Conservation (phyloP, 1,139 yeast species). For the Geotrichum citri-aurantii region DNA sequence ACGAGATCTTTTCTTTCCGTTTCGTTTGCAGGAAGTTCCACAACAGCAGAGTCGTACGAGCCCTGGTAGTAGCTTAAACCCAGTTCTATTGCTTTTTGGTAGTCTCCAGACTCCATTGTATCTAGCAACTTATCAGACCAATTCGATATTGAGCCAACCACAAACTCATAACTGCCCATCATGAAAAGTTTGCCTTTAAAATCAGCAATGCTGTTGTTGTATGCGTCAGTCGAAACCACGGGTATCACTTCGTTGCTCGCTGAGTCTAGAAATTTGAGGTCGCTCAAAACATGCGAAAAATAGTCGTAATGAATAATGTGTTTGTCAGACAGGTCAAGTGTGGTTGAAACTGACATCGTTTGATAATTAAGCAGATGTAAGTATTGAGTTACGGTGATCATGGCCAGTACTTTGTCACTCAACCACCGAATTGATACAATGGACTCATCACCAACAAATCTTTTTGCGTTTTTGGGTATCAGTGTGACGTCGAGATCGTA, state of each 20-base stretch:
- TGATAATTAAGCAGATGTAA: constrained; percentile 41
- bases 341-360: constrained; percentile 37
- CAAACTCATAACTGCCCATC: constrained; percentile 46
- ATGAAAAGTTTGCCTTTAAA: constrained; percentile 45
- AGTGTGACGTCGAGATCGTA: constrained; percentile 23
- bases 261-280: constrained; percentile 24
- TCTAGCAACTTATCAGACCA: constrained; percentile 67
- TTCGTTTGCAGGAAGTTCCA: constrained; percentile 50
- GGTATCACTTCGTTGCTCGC: constrained; percentile 21
- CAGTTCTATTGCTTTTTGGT: constrained; percentile 49
- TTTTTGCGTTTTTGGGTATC: constrained; percentile 42
- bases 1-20: constrained; percentile 45
- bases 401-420: constrained; percentile 34
- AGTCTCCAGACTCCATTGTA: constrained; percentile 45
- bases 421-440: constrained; percentile 60
- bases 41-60: constrained; percentile 42
- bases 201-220: constrained; percentile 36
- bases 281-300: constrained; percentile 29
- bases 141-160: constrained; percentile 54
- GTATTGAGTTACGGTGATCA: constrained; percentile 45
- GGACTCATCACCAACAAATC: constrained; percentile 44
- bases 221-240: constrained; percentile 33
- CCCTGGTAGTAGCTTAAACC: constrained; percentile 53
- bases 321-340: constrained; percentile 43
- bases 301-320: constrained; percentile 42